Percentiles rank a stretch among this genome's conserved stretches.
phyloP scores from a whole-genome alignment of 164 flowering plant species.

The Annona squamosa region DNA sequence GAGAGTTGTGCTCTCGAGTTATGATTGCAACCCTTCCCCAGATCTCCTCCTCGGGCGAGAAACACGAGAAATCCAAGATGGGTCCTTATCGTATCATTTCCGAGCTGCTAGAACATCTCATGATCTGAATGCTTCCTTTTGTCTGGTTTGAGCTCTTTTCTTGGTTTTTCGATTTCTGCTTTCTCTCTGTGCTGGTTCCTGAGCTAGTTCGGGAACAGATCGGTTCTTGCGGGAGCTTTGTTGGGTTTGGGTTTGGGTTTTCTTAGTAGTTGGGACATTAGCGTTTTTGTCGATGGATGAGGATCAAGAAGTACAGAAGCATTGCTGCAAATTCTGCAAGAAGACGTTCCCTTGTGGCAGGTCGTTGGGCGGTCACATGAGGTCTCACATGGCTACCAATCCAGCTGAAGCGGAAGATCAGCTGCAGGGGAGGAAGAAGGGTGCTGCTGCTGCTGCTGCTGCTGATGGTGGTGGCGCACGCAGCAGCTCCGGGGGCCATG shows the following conservation, averaged over 20 bases:
- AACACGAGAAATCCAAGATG: slow-evolving; percentile 9
- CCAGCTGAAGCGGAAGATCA: slow-evolving; percentile 27
- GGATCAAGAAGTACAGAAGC: slow-evolving; percentile 28
- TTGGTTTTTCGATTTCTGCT: slow-evolving; percentile 3
- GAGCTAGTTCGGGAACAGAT: background rate
- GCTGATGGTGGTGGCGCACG: slow-evolving; percentile 13
- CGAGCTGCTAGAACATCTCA: slow-evolving; percentile 4
- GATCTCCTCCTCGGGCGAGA: slow-evolving; percentile 27
- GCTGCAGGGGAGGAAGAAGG: slow-evolving; percentile 17
- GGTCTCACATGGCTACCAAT: slow-evolving; percentile 61
- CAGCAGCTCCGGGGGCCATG: background rate
- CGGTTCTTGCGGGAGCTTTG: slow-evolving; percentile 1
- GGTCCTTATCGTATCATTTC: slow-evolving; percentile 20
- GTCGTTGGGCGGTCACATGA: slow-evolving; percentile 93
- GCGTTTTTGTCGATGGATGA: slow-evolving; percentile 25
- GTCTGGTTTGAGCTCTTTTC: slow-evolving; percentile 4
- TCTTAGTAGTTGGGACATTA: slow-evolving; percentile 5
- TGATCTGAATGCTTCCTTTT: slow-evolving; percentile 8
- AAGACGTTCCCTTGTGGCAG: slow-evolving; percentile 72
- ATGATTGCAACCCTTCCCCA: slow-evolving; percentile 16
- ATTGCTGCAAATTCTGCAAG: slow-evolving; percentile 70
- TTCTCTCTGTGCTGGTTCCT: background rate
- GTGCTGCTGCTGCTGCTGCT: slow-evolving; percentile 17
- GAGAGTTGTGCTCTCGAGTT: too few relatives aligned
- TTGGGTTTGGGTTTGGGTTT: slow-evolving; percentile 1